Conservation (phyloP, 768 basidiomycete species). For the Mycena venus region DNA sequence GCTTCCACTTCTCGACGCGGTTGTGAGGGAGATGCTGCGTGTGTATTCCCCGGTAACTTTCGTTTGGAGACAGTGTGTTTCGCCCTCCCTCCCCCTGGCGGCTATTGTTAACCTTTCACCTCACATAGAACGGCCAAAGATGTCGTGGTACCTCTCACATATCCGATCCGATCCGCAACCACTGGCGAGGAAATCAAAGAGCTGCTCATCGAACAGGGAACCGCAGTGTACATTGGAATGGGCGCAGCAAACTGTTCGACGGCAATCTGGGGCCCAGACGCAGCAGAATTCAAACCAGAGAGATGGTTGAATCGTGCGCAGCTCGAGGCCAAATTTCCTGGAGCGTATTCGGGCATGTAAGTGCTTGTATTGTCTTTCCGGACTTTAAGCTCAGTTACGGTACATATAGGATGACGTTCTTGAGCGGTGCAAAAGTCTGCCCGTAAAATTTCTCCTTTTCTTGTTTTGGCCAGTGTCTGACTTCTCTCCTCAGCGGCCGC, state of each 20-base stretch:
- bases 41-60: slow-evolving; percentile 43
- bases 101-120: neutral
- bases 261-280: slow-evolving; percentile 63
- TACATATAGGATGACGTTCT: slow-evolving; percentile 58
- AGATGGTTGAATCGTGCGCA: slow-evolving; percentile 56
- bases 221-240: slow-evolving; percentile 48
- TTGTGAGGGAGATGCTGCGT: slow-evolving; percentile 53
- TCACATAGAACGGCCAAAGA: slow-evolving; percentile 47
- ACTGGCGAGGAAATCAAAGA: slow-evolving; percentile 44
- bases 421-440: slow-evolving; percentile 59
- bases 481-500: slow-evolving; percentile 47
- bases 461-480: slow-evolving; percentile 15
- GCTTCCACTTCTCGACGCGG: slow-evolving; percentile 53
- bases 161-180: slow-evolving; percentile 42
- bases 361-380: slow-evolving; percentile 49
- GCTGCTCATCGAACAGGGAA: slow-evolving; percentile 53
- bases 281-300: slow-evolving; percentile 62
- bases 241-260: slow-evolving; percentile 50
- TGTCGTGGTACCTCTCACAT: slow-evolving; percentile 48
- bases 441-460: slow-evolving; percentile 50
- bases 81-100: neutral
- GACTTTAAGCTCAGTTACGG: slow-evolving; percentile 42
- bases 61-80: slow-evolving; percentile 47
- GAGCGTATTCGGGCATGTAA: slow-evolving; percentile 25
- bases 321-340: slow-evolving; percentile 30